A percentile compares a stretch with the other conserved stretches of the same genome.
These are phyloP conservation scores for Chytriomyces hyalinus DNA, from an alignment of 192 early-diverging fungal genomes.

Conservation along the genomic window DNA sequence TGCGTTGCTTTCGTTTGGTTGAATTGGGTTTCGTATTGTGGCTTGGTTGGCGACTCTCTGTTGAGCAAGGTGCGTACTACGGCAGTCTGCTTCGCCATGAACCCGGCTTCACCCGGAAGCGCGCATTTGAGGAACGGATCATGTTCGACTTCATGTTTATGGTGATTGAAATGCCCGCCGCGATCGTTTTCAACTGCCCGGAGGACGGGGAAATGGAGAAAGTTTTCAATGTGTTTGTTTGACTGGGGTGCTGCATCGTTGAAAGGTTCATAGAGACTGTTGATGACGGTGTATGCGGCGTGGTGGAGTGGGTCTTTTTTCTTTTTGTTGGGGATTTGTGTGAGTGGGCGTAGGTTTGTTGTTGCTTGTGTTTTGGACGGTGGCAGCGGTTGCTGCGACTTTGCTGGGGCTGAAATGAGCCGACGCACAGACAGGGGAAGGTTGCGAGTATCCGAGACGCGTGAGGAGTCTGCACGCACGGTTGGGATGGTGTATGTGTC, in stretches of 20 bases:
- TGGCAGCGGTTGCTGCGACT: background rate
- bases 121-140: slow-evolving; percentile 25
- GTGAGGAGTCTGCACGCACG: too few species aligned
- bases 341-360: background rate
- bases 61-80: slow-evolving; percentile 2
- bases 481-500: too few species aligned
- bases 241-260: background rate
- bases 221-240: background rate
- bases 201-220: slow-evolving; percentile 27
- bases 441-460: too few species aligned
- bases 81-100: background rate
- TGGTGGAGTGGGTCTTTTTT: background rate
- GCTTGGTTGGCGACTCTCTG: background rate
- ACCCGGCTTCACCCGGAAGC: slow-evolving; percentile 26
- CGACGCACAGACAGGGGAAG: background rate
- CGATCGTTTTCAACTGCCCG: slow-evolving; percentile 15
- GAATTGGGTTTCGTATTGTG: slow-evolving; percentile 11
- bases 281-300: background rate
- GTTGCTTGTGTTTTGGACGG: background rate
- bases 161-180: slow-evolving; percentile 14
- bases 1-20: slow-evolving; percentile 5
- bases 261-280: background rate
- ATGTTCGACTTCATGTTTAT: background rate
- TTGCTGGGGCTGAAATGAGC: background rate
- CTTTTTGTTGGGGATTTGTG: background rate